phyloP scores from a whole-genome alignment of 768 basidiomycete species.

The Tricholoma furcatifolium region DNA sequence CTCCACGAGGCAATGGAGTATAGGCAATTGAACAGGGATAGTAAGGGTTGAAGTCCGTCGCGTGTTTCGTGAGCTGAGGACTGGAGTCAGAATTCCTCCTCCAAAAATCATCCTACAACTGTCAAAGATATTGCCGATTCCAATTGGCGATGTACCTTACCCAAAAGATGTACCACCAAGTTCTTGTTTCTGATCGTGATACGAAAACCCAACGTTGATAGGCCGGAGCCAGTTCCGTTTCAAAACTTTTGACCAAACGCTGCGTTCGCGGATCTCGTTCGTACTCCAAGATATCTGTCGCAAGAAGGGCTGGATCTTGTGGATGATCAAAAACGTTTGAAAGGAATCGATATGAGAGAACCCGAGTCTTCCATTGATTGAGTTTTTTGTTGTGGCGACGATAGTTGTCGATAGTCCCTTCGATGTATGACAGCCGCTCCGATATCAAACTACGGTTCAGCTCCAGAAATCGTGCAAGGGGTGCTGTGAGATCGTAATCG shows the following conservation, averaged over 20 bases:
- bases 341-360: conserved; percentile 65
- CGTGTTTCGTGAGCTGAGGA: conserved; percentile 43
- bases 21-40: conserved; percentile 74
- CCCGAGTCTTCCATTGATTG: conserved; percentile 47
- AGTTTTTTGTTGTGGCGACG: conserved; percentile 49
- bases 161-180: conserved; percentile 85
- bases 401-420: conserved; percentile 49
- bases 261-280: conserved; percentile 59
- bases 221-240: conserved; percentile 44
- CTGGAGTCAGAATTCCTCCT: conserved; percentile 65
- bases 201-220: conserved; percentile 56
- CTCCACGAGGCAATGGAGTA: conserved; percentile 61
- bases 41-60: conserved; percentile 66
- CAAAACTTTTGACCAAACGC: conserved; percentile 44
- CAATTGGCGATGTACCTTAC: conserved; percentile 33
- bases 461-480: conserved; percentile 61
- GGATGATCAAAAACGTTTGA: conserved; percentile 58
- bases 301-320: conserved; percentile 40
- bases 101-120: conserved; percentile 71
- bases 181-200: conserved; percentile 43
- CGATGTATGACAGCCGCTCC: conserved; percentile 38
- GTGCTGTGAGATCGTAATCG: conserved; percentile 60
- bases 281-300: conserved; percentile 40
- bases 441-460: conserved; percentile 54
- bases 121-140: not conserved